Base-by-base conservation (phyloP, 805 yeast genomes). In the Cyberlindnera meyerae region DNA sequence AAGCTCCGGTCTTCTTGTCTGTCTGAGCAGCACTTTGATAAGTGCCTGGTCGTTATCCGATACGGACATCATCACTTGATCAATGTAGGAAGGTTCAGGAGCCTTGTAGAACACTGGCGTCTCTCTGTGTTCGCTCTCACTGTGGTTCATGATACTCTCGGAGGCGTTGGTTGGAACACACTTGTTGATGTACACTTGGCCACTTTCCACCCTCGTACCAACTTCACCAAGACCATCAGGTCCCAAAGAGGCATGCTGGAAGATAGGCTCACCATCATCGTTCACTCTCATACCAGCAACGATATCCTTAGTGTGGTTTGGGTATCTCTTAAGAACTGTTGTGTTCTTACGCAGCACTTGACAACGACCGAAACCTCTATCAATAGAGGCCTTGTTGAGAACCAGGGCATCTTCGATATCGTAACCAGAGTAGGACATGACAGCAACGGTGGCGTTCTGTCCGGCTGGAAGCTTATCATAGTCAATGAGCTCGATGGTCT, bases 401-500 rank as follows among this genome's bases (percentile, higher is more conserved):
- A 93, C 97, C 57, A 93, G 71, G 6, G 98, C 98, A 79, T 93
- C 98, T 66, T 93, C 97, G 60, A 93, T 93, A 84, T 93, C 98
- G 59, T 93, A 93, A 46, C 98, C 98, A 0, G 97, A 90, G 56
- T 93, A 93, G 7, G 96, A 87, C 98, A 93, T 93, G 26, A 93
- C 98, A 2, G 98, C 98, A 40, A 93, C 98, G 1, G 95, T 85
- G 8, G 98, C 98, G 60, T 93, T 93, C 63, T 93, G 98, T 7
- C 98, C 98, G 5, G 98, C 98, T 4, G 98, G 98, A 28, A 93
- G 69, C 58, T 93, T 89, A 62, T 93, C 98, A 59, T 93, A 93
- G 44, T 90, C 84, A 46, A 93, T 90, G 44, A 93, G 70, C 64
- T 93, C 98, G 49, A 93, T 93, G 0, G 98, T 93, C 59, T 88